Conservation (phyloP, 1,284 basidiomycete genomes). For the Ceraceosorus guamensis region DNA sequence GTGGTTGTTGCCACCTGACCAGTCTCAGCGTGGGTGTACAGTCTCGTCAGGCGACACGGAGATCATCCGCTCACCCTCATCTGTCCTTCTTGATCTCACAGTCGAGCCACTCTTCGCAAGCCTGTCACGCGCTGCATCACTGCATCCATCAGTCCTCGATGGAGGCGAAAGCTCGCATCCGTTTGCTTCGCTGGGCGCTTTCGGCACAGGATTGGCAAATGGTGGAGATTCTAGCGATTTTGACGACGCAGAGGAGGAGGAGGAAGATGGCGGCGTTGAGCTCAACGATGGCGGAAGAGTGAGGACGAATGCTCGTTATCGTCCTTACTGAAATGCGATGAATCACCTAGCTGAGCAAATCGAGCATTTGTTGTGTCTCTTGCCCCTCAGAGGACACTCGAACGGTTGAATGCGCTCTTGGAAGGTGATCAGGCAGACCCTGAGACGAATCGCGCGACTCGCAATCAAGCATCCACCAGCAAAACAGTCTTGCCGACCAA, state of each 20-base stretch:
- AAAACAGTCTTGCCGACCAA: conserved; percentile 17
- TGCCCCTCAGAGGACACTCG: no score
- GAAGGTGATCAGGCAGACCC: no score
- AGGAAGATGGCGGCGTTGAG: background rate
- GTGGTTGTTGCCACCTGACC: conserved; percentile 29
- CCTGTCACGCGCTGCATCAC: conserved; percentile 76
- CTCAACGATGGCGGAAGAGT: no score
- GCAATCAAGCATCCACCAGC: no score
- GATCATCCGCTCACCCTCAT: background rate
- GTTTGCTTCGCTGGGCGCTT: conserved; percentile 38
- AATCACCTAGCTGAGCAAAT: no score
- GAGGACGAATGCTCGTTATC: no score
- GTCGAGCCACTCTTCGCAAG: conserved; percentile 82
- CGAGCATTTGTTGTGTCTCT: no score
- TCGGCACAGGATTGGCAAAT: conserved; percentile 24
- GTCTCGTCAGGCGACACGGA: background rate
- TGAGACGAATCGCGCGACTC: no score
- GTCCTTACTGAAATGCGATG: no score
- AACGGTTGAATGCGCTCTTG: no score
- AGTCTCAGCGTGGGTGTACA: conserved; percentile 12
- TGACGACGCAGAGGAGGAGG: background rate
- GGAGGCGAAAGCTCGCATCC: conserved; percentile 55
- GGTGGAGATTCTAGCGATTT: conserved; percentile 2
- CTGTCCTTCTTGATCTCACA: conserved; percentile 43
- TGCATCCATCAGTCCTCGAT: conserved; percentile 61